phyloP scores from a whole-genome alignment of 441 rosid genomes.

The Codiaeum variegatum region DNA sequence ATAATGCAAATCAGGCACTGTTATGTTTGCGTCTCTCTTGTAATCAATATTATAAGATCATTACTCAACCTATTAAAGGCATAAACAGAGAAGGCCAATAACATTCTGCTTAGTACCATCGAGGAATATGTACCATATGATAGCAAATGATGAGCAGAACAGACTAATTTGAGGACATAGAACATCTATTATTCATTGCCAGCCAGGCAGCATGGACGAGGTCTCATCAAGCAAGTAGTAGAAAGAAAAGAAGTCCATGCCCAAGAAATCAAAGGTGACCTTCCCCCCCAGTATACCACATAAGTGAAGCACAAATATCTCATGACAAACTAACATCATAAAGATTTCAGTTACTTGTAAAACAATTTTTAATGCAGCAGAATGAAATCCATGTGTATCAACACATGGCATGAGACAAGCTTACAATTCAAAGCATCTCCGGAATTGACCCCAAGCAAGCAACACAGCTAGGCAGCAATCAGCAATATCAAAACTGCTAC shows the following conservation, averaged over 20 bases:
- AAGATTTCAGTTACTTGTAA: neutral
- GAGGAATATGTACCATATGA: neutral
- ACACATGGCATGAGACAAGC: constrained; percentile 14
- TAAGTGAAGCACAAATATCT: neutral
- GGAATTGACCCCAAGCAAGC: constrained; percentile 25
- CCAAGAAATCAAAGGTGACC: neutral
- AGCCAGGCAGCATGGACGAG: neutral
- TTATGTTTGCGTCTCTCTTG: neutral
- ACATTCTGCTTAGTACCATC: neutral
- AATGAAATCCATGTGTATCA: neutral
- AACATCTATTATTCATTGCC: neutral
- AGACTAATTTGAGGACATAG: neutral
- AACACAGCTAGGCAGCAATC: constrained; percentile 26
- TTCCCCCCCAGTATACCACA: neutral
- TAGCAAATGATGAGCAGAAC: neutral
- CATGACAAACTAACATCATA: neutral
- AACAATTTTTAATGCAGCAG: neutral
- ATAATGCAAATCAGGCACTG: neutral
- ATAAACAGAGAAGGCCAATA: neutral
- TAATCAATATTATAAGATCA: neutral
- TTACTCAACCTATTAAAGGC: neutral
- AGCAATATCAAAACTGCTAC: constrained; percentile 22
- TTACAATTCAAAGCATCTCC: constrained; percentile 21
- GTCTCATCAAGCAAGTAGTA: neutral
- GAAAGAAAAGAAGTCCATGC: neutral